Conservation (phyloP, 306 rosid species). For the Malus domestica region ASM211411v1 NC_041799.1:40361001-40361500, state of each 20-base stretch:
- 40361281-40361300: constrained; percentile 96
- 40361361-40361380: too few species aligned
- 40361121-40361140: constrained; percentile 72
- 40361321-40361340: too few species aligned
- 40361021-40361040: constrained; percentile 77
- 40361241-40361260: constrained; percentile 42
- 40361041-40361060: constrained; percentile 82
- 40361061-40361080: constrained; percentile 91
- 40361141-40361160: constrained; percentile 8
- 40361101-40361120: constrained; percentile 89
- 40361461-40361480: too few species aligned
- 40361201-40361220: not conserved
- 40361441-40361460: too few species aligned
- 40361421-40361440: too few species aligned
- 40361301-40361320: not conserved
- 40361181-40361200: not conserved
- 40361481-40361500: too few species aligned
- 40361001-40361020: constrained; percentile 61
- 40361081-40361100: constrained; percentile 90
- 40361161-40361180: not conserved
- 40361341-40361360: too few species aligned
- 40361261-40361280: constrained; percentile 73
- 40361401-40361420: too few species aligned
- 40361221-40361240: constrained; percentile 28
- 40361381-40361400: too few species aligned